These are phyloP conservation scores for Cytidiella melzeri DNA, from an alignment of 768 basidiomycete genomes.

Conservation along the genomic window DNA sequence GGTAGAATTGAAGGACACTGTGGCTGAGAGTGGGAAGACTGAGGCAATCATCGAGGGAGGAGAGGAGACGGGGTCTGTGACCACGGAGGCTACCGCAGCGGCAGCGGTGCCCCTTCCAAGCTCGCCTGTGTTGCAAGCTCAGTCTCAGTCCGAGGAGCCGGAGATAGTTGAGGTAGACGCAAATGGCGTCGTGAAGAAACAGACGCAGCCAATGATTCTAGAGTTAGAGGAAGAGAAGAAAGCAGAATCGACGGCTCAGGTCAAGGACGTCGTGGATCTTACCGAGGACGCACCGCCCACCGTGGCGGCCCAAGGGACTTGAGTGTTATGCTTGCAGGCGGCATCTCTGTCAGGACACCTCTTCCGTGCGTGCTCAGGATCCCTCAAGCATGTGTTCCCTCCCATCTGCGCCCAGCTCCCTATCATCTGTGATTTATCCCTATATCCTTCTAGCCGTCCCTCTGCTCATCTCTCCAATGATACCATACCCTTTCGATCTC, in stretches of 20 bases:
- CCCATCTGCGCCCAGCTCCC: background rate
- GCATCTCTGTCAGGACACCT: background rate
- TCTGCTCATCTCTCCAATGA: background rate
- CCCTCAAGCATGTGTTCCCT: background rate
- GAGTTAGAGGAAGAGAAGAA: constrained; percentile 26
- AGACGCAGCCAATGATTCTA: constrained; percentile 16
- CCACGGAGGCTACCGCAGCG: constrained; percentile 15
- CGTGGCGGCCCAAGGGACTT: background rate
- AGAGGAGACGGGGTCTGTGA: background rate
- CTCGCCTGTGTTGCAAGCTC: constrained; percentile 26
- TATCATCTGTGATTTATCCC: background rate
- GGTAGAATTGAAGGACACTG: background rate
- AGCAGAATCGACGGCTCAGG: constrained; percentile 9
- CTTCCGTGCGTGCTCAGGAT: background rate
- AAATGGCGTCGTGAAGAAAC: background rate
- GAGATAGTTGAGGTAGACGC: constrained; percentile 4
- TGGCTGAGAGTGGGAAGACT: background rate
- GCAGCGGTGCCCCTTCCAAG: constrained; percentile 34
- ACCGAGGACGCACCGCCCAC: background rate
- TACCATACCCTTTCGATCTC: background rate
- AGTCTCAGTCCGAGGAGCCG: constrained; percentile 22
- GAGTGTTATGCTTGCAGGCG: background rate
- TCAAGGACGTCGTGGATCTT: background rate
- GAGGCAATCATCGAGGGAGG: background rate
- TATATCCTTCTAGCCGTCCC: background rate